Evolutionary conservation across 257 asterid species (phyloP).

Genomic region (Nicotiana benthamiana): DNA sequence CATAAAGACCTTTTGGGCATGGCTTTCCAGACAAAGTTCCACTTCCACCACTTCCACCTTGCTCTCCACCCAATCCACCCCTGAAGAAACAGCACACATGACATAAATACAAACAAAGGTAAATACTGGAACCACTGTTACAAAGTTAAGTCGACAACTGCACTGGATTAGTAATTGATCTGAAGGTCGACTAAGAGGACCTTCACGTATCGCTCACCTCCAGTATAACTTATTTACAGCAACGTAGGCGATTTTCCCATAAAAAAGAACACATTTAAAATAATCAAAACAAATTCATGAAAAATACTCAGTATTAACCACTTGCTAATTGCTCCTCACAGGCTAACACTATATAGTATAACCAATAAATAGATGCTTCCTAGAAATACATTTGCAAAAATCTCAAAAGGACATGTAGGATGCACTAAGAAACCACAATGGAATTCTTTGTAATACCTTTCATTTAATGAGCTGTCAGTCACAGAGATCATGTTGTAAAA

Average conservation of each 20-base stretch:
- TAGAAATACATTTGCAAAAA: not conserved
- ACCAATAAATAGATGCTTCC: not conserved
- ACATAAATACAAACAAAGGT: not conserved
- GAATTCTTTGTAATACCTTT: not conserved
- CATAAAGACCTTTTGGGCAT: constrained; percentile 94
- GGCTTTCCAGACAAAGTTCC: constrained; percentile 92
- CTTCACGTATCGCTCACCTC: not conserved
- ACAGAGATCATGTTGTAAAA: no score
- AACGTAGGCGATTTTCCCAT: not conserved
- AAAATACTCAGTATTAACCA: not conserved
- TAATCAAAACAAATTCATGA: not conserved
- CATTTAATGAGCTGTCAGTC: not conserved
- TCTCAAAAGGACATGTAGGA: not conserved
- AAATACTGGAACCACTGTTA: not conserved
- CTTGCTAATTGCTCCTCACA: not conserved
- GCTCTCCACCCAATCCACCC: constrained; percentile 80
- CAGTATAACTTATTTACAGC: not conserved
- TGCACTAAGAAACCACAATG: not conserved
- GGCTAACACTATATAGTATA: no score
- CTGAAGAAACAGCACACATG: constrained; percentile 30
- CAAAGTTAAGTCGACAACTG: not conserved
- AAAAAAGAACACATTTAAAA: not conserved
- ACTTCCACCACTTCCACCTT: constrained; percentile 61
- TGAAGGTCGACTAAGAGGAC: not conserved
- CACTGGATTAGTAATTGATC: not conserved